These are phyloP conservation scores for Misopates orontium DNA, from an alignment of 257 asterid species.

Conservation along the genomic window DNA sequence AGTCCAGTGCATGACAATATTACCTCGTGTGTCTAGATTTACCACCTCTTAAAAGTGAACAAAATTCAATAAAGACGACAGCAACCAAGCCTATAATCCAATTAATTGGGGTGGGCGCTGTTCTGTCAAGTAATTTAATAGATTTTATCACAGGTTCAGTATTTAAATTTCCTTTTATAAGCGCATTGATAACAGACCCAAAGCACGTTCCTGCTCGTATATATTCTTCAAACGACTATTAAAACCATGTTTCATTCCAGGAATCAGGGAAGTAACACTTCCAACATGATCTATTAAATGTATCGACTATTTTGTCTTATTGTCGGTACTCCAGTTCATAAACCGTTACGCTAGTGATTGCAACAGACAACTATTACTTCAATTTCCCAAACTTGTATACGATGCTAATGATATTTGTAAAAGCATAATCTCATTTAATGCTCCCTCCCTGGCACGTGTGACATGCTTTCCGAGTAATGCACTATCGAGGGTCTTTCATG, in stretches of 20 bases:
- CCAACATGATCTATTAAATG: neutral
- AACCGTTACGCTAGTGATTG: neutral
- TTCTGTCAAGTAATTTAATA: no score
- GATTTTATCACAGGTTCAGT: neutral
- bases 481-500: neutral
- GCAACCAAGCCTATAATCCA: neutral
- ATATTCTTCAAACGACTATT: neutral
- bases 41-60: no score
- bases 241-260: neutral
- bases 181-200: neutral
- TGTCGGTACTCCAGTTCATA: neutral
- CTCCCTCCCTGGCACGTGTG: no score
- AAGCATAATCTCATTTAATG: neutral
- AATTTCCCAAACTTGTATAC: conserved; percentile 16
- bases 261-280: neutral
- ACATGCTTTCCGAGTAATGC: neutral
- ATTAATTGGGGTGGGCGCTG: no score
- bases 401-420: neutral
- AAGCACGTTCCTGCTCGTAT: neutral
- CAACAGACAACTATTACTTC: conserved; percentile 1
- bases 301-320: neutral
- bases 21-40: no score
- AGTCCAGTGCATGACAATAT: no score
- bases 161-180: neutral
- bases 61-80: neutral